These are phyloP conservation scores for Wallacemonas collosoma DNA, from an alignment of 208 protist genomes.

Conservation along the genomic window DNA sequence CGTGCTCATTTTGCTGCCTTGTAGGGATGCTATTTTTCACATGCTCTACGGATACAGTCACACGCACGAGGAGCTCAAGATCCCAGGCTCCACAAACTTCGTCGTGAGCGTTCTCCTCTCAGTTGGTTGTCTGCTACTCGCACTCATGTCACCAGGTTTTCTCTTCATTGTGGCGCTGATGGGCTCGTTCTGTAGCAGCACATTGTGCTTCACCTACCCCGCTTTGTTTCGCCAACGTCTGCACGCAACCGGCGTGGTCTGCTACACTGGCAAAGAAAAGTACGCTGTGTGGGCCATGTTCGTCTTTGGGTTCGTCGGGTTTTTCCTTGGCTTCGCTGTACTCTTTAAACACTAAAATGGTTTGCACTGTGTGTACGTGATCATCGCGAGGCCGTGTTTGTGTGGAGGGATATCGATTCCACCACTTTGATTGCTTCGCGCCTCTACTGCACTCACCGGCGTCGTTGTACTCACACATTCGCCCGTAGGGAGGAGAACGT, in stretches of 20 bases:
- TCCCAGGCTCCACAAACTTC: slow-evolving; percentile 41
- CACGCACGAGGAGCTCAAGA: slow-evolving; percentile 34
- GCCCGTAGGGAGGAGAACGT: too few relatives aligned
- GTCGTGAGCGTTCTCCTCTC: slow-evolving; percentile 46
- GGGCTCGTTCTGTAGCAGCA: slow-evolving; percentile 72
- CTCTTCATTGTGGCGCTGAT: slow-evolving; percentile 69
- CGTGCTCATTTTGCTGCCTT: slow-evolving; percentile 67
- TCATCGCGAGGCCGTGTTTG: too few relatives aligned
- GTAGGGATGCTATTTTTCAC: slow-evolving; percentile 58
- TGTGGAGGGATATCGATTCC: too few relatives aligned
- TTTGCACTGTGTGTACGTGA: too few relatives aligned
- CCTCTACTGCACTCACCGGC: too few relatives aligned
- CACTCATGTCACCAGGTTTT: slow-evolving; percentile 50
- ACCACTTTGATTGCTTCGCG: too few relatives aligned
- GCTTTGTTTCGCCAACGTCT: slow-evolving; percentile 59
- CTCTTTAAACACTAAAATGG: slow-evolving; percentile 5
- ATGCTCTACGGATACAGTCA: slow-evolving; percentile 62
- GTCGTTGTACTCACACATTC: too few relatives aligned
- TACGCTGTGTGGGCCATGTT: slow-evolving; percentile 46
- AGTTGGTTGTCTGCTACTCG: slow-evolving; percentile 42
- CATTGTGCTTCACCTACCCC: slow-evolving; percentile 70
- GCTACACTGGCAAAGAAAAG: slow-evolving; percentile 34
- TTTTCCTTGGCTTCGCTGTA: slow-evolving; percentile 44
- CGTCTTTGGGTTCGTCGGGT: slow-evolving; percentile 44
- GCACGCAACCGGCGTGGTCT: slow-evolving; percentile 46